A percentile compares a stretch with the other conserved stretches of the same genome.
phyloP scores from a whole-genome alignment of 2,329 filamentous ascomycete genomes.

The Paraphoma chrysanthemicola region DNA sequence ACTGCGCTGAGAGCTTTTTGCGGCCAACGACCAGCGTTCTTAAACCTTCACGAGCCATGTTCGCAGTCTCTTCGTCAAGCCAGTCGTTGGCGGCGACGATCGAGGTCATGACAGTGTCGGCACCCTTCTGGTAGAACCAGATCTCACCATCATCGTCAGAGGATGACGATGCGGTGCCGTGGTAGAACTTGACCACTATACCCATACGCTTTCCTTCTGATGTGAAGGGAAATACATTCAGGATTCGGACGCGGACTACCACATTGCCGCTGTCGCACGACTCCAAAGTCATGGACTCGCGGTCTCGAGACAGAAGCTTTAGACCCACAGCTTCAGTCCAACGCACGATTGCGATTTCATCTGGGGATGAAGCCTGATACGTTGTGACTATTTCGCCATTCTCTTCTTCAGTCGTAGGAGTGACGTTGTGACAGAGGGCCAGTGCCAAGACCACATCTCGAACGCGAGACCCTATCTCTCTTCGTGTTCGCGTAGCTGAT shows the following conservation, averaged over 20 bases:
- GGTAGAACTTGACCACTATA: constrained; percentile 85
- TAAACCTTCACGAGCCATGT: constrained; percentile 97
- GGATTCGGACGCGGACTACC: constrained; percentile 84
- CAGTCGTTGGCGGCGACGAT: constrained; percentile 97
- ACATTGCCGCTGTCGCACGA: constrained; percentile 75
- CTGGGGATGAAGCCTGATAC: constrained; percentile 96
- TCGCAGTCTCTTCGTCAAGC: constrained; percentile 98
- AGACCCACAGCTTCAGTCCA: constrained; percentile 95
- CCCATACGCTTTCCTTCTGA: constrained; percentile 99
- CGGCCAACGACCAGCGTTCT: constrained; percentile 95
- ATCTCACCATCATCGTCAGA: constrained; percentile 73
- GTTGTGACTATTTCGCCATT: constrained; percentile 78
- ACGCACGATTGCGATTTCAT: constrained; percentile 96
- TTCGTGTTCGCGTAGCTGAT: constrained; percentile 78
- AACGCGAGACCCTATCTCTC: constrained; percentile 93
- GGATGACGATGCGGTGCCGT: constrained; percentile 48
- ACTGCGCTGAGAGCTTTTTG: constrained; percentile 77
- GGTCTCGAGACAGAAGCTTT: constrained; percentile 82
- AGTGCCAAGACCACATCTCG: constrained; percentile 91
- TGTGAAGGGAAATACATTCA: constrained; percentile 97
- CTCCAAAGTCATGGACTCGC: constrained; percentile 82
- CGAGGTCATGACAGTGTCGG: constrained; percentile 95
- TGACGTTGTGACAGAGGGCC: constrained; percentile 96
- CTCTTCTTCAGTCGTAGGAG: constrained; percentile 85
- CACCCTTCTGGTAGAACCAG: constrained; percentile 98